Conservation (phyloP, 805 yeast genomes). For the Monosporozyma unispora region DNA sequence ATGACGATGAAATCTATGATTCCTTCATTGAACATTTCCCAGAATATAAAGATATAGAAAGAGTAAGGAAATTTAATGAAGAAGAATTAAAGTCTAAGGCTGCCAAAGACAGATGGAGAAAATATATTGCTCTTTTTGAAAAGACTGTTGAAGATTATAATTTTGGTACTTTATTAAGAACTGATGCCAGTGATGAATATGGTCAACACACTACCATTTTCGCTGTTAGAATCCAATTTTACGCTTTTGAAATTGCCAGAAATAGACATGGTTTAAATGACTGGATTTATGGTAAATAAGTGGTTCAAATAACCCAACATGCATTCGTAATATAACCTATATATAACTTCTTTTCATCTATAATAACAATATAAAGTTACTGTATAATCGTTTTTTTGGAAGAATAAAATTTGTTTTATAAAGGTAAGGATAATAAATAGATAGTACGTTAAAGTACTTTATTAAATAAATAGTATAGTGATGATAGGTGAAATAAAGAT, state of each 20-base stretch:
- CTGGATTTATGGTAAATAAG: constrained; percentile 51
- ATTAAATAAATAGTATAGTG: not conserved
- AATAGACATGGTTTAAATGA: constrained; percentile 85
- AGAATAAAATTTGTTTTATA: not conserved
- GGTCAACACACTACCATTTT: constrained; percentile 77
- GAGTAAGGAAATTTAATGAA: constrained; percentile 55
- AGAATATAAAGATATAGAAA: constrained; percentile 61
- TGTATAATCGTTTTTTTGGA: not conserved
- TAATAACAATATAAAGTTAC: not conserved
- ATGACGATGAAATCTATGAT: constrained; percentile 61
- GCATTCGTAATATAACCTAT: not conserved
- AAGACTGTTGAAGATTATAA: constrained; percentile 77
- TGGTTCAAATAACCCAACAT: not conserved
- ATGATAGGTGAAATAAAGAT: too few relatives aligned
- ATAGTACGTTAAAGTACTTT: not conserved
- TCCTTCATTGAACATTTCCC: constrained; percentile 68
- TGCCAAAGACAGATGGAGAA: constrained; percentile 90
- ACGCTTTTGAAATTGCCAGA: constrained; percentile 90
- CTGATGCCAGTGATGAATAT: constrained; percentile 64
- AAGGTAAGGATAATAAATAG: not conserved
- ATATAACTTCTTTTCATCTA: not conserved
- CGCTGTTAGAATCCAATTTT: constrained; percentile 87
- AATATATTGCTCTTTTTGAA: constrained; percentile 74
- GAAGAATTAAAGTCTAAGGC: constrained; percentile 68
- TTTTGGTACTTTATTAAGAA: constrained; percentile 88